Evolutionary conservation across 140 eudicot species (phyloP), one percentile per base, ranked within the genome.

Genomic region (Flaveria floridana): DNA sequence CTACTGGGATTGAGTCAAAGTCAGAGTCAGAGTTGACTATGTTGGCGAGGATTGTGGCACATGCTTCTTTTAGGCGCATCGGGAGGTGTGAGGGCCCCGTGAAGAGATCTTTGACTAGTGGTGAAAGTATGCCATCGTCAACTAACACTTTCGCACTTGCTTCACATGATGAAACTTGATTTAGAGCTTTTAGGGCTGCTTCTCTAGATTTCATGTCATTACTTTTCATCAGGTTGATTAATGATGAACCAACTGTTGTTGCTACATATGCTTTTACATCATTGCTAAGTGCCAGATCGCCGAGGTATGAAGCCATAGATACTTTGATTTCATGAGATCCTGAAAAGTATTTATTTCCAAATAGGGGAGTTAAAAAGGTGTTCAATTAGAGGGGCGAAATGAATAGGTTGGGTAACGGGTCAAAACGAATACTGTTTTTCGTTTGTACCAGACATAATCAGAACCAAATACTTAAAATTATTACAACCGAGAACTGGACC

Each of bases 291-390:
- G 79, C 97, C 81, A 89, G 82, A 57, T 93, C 97, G 8, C 98
- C 98, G 4, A 93, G 96, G 80, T 83, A 83, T 52, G 86, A 74
- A 72, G 98, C 98, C 98, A 93, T 90, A 20, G 98, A 85, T n/a
- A 93, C 53, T 80, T 93, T 90, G 41, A 89, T 82, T 52, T 93
- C 91, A 15, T 88, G 87, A 6, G 96, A 80, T 65, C 98, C 98
- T 93, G 88, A 72, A 83, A 84, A 21, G 3, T 9, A 71, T 62
- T 20, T 5, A 71, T 76, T 30, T 20, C 65, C 80, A 53, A 25
- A 28, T 4, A 13, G n/a, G 61, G n/a, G 62, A 7, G 50, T 74
- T 46, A 0, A 74, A 14, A 73, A 57, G 70, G 39, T 14, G 59
- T 19, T 11, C 20, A 16, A 70, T n/a, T n/a, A 18, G 16, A 44